Conservation (phyloP, 192 early-diverging fungal species). For the Coemansia sp. region DNA sequence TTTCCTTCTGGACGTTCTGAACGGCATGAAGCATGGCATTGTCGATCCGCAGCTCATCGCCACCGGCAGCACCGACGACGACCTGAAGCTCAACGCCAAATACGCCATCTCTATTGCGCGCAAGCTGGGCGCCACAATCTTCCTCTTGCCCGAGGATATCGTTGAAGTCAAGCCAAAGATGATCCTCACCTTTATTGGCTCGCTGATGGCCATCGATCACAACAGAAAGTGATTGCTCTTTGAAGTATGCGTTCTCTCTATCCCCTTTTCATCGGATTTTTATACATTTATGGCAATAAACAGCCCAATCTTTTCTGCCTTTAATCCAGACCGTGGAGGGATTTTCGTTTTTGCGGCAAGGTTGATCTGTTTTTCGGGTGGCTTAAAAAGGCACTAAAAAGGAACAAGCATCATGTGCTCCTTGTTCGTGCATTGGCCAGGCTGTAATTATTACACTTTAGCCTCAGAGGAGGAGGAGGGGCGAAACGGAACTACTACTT, state of each 20-base stretch:
- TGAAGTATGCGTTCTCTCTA: not conserved
- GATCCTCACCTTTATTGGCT: constrained; percentile 94
- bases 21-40: constrained; percentile 89
- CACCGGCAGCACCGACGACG: constrained; percentile 72
- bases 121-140: constrained; percentile 98
- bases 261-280: constrained; percentile 1
- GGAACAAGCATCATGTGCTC: not conserved
- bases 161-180: constrained; percentile 97
- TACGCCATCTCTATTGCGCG: constrained; percentile 98
- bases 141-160: constrained; percentile 98
- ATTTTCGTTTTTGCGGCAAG: too few relatives aligned
- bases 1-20: constrained; percentile 90
- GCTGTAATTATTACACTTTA: not conserved
- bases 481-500: not conserved
- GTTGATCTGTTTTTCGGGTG: not conserved
- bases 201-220: constrained; percentile 79
- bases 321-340: too few relatives aligned
- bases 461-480: not conserved
- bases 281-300: not conserved
- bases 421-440: not conserved
- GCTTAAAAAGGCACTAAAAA: not conserved
- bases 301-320: too few relatives aligned
- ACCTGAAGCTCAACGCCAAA: constrained; percentile 90
- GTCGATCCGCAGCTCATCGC: constrained; percentile 89
- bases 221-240: not conserved